Evolutionary conservation across 2,329 filamentous ascomycete genomes (phyloP).

Genomic region (Diplodia scrobiculata): DNA sequence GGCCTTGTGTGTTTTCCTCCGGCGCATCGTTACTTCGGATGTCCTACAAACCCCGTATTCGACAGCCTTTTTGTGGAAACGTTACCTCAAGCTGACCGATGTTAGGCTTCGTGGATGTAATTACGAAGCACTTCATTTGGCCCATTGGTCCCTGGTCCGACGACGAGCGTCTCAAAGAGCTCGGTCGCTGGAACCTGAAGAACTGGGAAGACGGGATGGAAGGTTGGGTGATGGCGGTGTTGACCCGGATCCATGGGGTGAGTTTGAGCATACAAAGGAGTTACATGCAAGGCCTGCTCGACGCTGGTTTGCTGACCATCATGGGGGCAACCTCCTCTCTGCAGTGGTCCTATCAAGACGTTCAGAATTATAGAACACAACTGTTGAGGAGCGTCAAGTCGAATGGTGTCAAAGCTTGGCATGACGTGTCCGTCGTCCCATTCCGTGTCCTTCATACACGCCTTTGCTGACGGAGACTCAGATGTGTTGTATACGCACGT

Average conservation of each 20-base stretch:
- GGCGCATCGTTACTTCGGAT: no score
- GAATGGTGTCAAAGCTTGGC: constrained; percentile 10
- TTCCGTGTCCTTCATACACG: neutral
- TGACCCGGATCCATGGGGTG: constrained; percentile 44
- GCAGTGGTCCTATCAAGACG: constrained; percentile 28
- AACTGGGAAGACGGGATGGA: constrained; percentile 49
- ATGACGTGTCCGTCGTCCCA: constrained; percentile 18
- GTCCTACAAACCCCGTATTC: no score
- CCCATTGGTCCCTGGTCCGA: constrained; percentile 42
- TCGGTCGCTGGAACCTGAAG: constrained; percentile 44
- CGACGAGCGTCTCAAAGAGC: constrained; percentile 40
- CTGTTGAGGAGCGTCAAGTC: constrained; percentile 10
- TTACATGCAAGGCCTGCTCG: neutral
- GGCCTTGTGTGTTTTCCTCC: no score
- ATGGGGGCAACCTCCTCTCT: neutral
- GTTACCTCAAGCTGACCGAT: neutral
- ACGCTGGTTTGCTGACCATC: neutral
- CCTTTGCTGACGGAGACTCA: neutral
- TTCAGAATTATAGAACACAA: constrained; percentile 22
- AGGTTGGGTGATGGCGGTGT: constrained; percentile 47
- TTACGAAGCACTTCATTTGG: constrained; percentile 37
- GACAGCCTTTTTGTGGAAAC: no score
- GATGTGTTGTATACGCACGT: constrained; percentile 21
- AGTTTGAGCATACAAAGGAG: constrained; percentile 21
- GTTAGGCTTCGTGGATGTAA: constrained; percentile 39